Evolutionary conservation across 352 stramenopile genomes (phyloP), one percentile per base, ranked within the genome.

Genomic region (Phytophthora rubi): DNA sequence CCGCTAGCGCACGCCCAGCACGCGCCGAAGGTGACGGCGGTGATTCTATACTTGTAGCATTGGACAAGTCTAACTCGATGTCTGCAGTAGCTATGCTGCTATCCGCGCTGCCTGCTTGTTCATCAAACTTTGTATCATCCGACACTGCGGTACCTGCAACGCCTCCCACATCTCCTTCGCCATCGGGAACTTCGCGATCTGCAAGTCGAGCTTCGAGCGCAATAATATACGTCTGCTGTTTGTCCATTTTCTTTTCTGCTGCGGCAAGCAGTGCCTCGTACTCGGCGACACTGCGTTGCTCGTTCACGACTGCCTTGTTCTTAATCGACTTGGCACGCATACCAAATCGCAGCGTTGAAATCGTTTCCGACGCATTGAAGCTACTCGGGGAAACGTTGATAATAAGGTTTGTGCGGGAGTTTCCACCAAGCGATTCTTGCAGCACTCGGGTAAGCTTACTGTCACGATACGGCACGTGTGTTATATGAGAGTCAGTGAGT

Each of bases 231-330:
- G 79, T 93, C 60, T 94, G 77, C 59, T 96, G 90, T 45, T 89
- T 88, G 35, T 74, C 80, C 21, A 97, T 86, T 21, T 86, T 80
- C 56, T 93, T 94, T 63, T 98, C 89, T 0, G 86, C 85, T 33
- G 94, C 91, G 32, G 80, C 71, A 1, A 98, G 73, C 56, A 97
- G 65, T 15, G 84, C 62, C 75, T 97, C 95, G 70, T 97, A 96
- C 73, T 98, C 94, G 30, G 95, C 90, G 16, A 97, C 90, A 62
- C 88, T 97, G 44, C 90, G 83, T 55, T 95, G 83, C 58, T 97
- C 87, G 55, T 98, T 98, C 26, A 98, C 93, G 5, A 97, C 90
- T 3, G 95, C 92, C 81, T 97, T 98, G 77, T 99, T 98, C 79
- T 97, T 91, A 69, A 99, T 98, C 21, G 82, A 91, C 69, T 98